Base-by-base conservation (phyloP, 75 land plant genomes). In the Ceratopteris richardii region DNA sequence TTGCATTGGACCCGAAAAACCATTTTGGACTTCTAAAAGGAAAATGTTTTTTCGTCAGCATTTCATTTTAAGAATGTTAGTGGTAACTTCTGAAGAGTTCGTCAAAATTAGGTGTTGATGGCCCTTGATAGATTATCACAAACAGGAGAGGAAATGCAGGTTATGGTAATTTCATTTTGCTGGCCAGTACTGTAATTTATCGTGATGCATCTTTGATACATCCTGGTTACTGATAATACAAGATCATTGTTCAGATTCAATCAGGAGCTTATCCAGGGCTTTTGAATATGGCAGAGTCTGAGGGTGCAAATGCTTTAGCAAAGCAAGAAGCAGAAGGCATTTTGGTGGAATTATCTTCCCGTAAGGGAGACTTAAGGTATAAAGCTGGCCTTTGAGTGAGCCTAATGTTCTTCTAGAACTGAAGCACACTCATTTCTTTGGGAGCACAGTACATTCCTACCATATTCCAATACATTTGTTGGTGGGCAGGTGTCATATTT, bases 101-200 rank as follows among this genome's bases (percentile, higher is more conserved):
- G 29, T 4, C 25, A 23, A 19, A 52, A 12, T 63, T 82, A 90
- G 96, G 69, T 73, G 40, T 33, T 86, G 21, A 53, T 65, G 62
- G 66, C 80, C 42, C 76, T 90, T 59, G 58, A 76, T 46, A 72
- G 84, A 16, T 58, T 90, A 22, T 69, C 82, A 39, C 84, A 79
- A 36, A 69, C 82, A 56, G 69, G 57, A 41, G 82, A 86, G 66
- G 79, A 65, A 63, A 64, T 77, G 69, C 66, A 67, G 61, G 61
- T 66, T 57, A 77, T 72, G 86, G 88, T 85, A 24, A 20, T 41
- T 58, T 31, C 54, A 24, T 17, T 22, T 62, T 52, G 9, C 16
- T 31, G 18, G 37, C 3, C 9, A 18, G 14, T 14, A 11, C 17
- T 26, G 24, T 29, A 18, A 14, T 25, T 12, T 28, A 16, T 13